These are phyloP conservation scores for Triadica sebifera DNA, from an alignment of 345 rosid species.

Conservation along the genomic window DNA sequence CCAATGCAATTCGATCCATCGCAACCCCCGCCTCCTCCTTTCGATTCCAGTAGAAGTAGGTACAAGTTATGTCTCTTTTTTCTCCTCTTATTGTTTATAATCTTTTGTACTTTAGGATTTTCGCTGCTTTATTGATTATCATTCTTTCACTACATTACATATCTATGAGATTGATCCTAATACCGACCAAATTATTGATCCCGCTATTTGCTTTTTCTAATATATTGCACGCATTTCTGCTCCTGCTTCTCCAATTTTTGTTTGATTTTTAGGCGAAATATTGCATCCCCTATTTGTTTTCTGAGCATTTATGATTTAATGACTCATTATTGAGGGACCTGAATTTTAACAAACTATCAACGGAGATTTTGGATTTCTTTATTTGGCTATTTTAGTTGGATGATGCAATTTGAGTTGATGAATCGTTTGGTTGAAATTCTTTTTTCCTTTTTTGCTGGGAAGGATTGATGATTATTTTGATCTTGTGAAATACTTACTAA, in stretches of 20 bases:
- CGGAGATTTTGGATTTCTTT: background rate
- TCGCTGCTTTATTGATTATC: background rate
- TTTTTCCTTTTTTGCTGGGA: background rate
- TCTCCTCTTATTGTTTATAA: background rate
- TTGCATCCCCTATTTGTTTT: too few relatives aligned
- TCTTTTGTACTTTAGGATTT: background rate
- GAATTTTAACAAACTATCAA: too few relatives aligned
- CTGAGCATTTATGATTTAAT: too few relatives aligned
- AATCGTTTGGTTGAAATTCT: background rate
- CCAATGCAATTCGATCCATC: constrained; percentile 2
- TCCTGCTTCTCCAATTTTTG: background rate
- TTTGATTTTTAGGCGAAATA: too few relatives aligned
- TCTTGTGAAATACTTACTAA: background rate
- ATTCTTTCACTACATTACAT: too few relatives aligned
- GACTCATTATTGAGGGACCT: too few relatives aligned
- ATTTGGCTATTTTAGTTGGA: background rate
- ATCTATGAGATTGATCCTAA: background rate
- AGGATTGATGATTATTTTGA: background rate
- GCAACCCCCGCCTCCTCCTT: constrained; percentile 35
- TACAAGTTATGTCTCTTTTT: background rate
- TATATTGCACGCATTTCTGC: background rate
- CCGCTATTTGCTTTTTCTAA: background rate
- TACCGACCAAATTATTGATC: background rate
- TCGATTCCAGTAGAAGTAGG: constrained; percentile 88
- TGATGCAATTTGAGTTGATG: background rate